These are phyloP conservation scores for Colletotrichum plurivorum DNA, from an alignment of 2,329 filamentous ascomycete genomes.

Conservation along the genomic window DNA sequence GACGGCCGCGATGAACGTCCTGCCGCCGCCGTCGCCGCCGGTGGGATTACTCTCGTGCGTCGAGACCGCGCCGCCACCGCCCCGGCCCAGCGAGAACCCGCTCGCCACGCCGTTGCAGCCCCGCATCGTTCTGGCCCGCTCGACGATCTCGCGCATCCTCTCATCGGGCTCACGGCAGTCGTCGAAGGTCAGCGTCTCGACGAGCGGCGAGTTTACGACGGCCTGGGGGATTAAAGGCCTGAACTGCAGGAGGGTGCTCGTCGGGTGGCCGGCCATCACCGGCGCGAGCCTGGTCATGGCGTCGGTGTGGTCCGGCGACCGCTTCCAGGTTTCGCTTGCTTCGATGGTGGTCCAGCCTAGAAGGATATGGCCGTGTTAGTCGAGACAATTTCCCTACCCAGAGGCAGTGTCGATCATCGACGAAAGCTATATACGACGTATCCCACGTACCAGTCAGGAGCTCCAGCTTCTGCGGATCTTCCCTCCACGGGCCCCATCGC, in stretches of 20 bases:
- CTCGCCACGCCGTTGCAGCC: slow-evolving; percentile 46
- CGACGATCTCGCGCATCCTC: slow-evolving; percentile 42
- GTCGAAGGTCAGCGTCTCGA: slow-evolving; percentile 60
- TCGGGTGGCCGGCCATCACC: slow-evolving; percentile 44
- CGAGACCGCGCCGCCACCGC: no score
- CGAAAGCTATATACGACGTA: no score
- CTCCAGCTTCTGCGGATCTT: slow-evolving; percentile 47
- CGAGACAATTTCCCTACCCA: no score
- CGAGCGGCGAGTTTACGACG: slow-evolving; percentile 46
- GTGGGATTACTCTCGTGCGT: not conserved
- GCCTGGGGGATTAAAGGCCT: slow-evolving; percentile 46
- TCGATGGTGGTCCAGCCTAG: slow-evolving; percentile 45
- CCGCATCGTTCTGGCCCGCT: slow-evolving; percentile 41
- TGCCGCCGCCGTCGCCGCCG: slow-evolving; percentile 40
- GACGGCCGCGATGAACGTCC: slow-evolving; percentile 44
- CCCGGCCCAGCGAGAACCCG: slow-evolving; percentile 41
- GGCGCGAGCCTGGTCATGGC: slow-evolving; percentile 41
- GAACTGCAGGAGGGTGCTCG: slow-evolving; percentile 44
- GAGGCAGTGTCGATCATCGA: no score
- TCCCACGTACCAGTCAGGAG: slow-evolving; percentile 44
- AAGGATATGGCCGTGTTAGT: not conserved
- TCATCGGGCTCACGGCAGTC: slow-evolving; percentile 56
- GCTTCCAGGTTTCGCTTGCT: slow-evolving; percentile 43
- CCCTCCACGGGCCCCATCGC: slow-evolving; percentile 47
- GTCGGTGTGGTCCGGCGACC: slow-evolving; percentile 39